Evolutionary conservation across 2,329 filamentous ascomycete species (phyloP).

Genomic region (Fusarium papillatum): DNA sequence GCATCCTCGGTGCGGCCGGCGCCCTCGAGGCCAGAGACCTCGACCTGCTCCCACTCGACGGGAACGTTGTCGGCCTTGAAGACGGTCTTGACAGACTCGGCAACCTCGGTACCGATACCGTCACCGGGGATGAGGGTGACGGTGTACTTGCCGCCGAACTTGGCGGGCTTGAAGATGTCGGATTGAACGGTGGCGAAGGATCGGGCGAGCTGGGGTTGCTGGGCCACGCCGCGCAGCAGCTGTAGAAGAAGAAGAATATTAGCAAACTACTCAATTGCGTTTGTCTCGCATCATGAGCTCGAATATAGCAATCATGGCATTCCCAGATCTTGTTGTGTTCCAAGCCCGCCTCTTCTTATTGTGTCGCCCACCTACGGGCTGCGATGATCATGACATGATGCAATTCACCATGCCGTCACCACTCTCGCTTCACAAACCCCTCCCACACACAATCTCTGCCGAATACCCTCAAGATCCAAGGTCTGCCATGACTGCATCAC

Average conservation of each 20-base stretch:
- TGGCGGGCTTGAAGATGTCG: constrained; percentile 99
- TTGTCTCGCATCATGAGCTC: not conserved
- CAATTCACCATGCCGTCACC: constrained; percentile 10
- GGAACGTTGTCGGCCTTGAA: constrained; percentile 99
- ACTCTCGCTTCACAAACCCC: not conserved
- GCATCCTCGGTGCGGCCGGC: constrained; percentile 90
- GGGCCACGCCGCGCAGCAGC: constrained; percentile 67
- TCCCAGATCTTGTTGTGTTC: not conserved
- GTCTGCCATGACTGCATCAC: constrained; percentile 22
- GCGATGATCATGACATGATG: constrained; percentile 38
- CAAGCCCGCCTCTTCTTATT: not conserved
- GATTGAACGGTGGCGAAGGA: constrained; percentile 86
- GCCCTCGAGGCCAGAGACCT: constrained; percentile 90
- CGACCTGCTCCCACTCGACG: constrained; percentile 98
- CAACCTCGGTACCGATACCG: constrained; percentile 97
- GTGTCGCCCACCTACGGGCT: constrained; percentile 2
- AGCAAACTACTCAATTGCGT: constrained; percentile 34
- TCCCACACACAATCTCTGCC: not conserved
- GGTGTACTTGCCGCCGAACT: constrained; percentile 99
- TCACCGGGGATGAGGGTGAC: constrained; percentile 99
- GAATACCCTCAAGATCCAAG: not conserved
- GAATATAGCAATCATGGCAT: constrained; percentile 7
- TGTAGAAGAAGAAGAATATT: constrained; percentile 46
- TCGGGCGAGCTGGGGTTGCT: constrained; percentile 62
- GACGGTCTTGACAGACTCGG: constrained; percentile 98